A percentile compares a stretch with the other conserved stretches of the same genome.
These are phyloP conservation scores for Zalaria obscura DNA, from an alignment of 2,329 filamentous ascomycete genomes.

Conservation along the genomic window DNA sequence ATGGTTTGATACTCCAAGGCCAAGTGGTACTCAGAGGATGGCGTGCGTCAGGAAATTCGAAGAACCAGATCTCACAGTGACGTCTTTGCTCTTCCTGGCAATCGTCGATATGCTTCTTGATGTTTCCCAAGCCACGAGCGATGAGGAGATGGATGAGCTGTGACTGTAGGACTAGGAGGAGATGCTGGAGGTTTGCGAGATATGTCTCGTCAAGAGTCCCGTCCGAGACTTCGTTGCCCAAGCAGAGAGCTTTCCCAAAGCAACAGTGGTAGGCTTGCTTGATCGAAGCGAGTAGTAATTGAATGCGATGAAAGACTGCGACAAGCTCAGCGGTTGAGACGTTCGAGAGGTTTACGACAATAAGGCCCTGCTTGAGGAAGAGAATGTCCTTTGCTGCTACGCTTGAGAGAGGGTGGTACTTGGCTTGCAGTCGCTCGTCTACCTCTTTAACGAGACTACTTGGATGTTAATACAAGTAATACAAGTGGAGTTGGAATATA, in stretches of 20 bases:
- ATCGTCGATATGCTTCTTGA: slow-evolving; percentile 10
- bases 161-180: slow-evolving; percentile 24
- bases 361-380: slow-evolving; percentile 20
- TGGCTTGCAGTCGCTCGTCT: slow-evolving; percentile 2
- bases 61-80: slow-evolving; percentile 14
- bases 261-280: slow-evolving; percentile 6
- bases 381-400: slow-evolving; percentile 17
- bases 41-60: slow-evolving; percentile 17
- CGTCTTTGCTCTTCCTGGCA: slow-evolving; percentile 11
- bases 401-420: slow-evolving; percentile 13
- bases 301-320: slow-evolving; percentile 14
- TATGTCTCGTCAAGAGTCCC: slow-evolving; percentile 18
- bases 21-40: slow-evolving; percentile 21
- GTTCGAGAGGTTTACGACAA: slow-evolving; percentile 13
- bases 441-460: slow-evolving; percentile 5
- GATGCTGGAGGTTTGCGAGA: slow-evolving; percentile 28
- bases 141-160: slow-evolving; percentile 17
- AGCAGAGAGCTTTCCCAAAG: slow-evolving; percentile 7
- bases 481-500: background rate
- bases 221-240: slow-evolving; percentile 12
- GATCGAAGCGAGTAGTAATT: slow-evolving; percentile 19
- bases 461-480: background rate
- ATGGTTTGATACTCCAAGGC: slow-evolving; percentile 22
- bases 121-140: slow-evolving; percentile 6
- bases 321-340: slow-evolving; percentile 17